Percentiles rank a stretch among this genome's conserved stretches.
These are phyloP conservation scores for Cutaneotrichosporon daszewskae DNA, from an alignment of 1,284 basidiomycete genomes.

Conservation along the genomic window DNA sequence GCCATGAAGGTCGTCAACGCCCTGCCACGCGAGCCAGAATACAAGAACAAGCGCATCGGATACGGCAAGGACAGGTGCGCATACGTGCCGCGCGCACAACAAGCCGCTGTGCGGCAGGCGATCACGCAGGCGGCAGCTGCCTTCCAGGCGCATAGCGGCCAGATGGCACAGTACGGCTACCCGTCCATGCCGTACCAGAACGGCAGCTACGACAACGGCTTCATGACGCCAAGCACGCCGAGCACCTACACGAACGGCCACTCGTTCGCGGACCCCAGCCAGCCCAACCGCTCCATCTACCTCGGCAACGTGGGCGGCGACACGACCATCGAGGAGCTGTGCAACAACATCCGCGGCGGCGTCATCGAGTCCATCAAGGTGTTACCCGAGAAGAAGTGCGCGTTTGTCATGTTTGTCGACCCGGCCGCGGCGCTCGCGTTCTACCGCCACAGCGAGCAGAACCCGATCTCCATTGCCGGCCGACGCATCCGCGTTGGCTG, in stretches of 20 bases:
- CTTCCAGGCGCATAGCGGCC: slow-evolving; percentile 38
- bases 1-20: slow-evolving; percentile 91
- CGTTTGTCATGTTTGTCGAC: slow-evolving; percentile 85
- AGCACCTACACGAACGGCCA: too few species aligned
- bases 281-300: slow-evolving; percentile 76
- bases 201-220: too few species aligned
- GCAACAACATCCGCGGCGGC: slow-evolving; percentile 87
- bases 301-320: slow-evolving; percentile 91
- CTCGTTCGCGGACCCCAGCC: slow-evolving; percentile 4
- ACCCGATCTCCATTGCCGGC: slow-evolving; percentile 82
- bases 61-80: slow-evolving; percentile 92
- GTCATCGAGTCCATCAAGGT: slow-evolving; percentile 37
- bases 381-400: slow-evolving; percentile 21
- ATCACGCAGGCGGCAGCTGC: slow-evolving; percentile 57
- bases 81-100: slow-evolving; percentile 57
- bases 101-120: slow-evolving; percentile 48
- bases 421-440: slow-evolving; percentile 83
- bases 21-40: slow-evolving; percentile 76
- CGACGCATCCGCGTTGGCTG: slow-evolving; percentile 88
- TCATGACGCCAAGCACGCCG: too few species aligned
- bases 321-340: slow-evolving; percentile 83
- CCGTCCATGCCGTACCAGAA: background rate
- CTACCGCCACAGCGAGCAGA: slow-evolving; percentile 79
- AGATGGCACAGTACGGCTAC: slow-evolving; percentile 27
- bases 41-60: slow-evolving; percentile 90